A percentile compares a stretch with the other conserved stretches of the same genome.
These are phyloP conservation scores for Populus euphratica DNA, from an alignment of 345 rosid species.

Conservation along the genomic window DNA sequence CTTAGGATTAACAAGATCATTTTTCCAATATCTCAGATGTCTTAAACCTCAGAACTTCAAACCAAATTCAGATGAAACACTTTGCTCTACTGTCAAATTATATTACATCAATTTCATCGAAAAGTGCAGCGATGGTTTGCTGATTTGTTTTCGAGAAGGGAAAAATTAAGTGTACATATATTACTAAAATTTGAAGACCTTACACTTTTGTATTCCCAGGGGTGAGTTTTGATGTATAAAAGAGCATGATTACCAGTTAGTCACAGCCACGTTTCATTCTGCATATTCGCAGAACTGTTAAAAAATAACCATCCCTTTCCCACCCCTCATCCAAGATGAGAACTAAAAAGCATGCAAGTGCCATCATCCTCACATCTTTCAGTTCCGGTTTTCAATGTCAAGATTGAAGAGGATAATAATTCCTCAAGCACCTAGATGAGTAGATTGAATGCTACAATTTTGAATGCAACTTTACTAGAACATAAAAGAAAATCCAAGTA, in stretches of 20 bases:
- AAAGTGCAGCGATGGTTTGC: not conserved
- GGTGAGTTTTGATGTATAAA: not conserved
- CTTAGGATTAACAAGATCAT: not conserved
- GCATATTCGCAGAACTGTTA: not conserved
- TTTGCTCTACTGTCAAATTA: not conserved
- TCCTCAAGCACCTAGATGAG: not conserved
- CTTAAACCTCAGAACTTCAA: not conserved
- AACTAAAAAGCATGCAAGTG: not conserved
- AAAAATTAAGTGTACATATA: not conserved
- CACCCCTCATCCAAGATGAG: not conserved
- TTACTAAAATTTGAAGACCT: not conserved
- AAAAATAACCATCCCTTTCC: not conserved
- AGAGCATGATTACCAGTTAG: not conserved
- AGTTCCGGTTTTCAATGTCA: not conserved
- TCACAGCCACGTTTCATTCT: not conserved
- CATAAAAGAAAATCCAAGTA: too few species aligned
- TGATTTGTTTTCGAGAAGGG: too few species aligned
- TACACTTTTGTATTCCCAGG: not conserved
- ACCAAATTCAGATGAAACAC: not conserved
- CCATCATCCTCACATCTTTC: not conserved
- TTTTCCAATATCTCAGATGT: not conserved
- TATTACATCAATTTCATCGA: not conserved
- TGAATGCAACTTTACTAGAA: not conserved
- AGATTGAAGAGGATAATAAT: not conserved
- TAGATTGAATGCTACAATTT: not conserved